These are phyloP conservation scores for Daldinia childiae DNA, from an alignment of 495 filamentous ascomycete species.

Conservation along the genomic window DNA sequence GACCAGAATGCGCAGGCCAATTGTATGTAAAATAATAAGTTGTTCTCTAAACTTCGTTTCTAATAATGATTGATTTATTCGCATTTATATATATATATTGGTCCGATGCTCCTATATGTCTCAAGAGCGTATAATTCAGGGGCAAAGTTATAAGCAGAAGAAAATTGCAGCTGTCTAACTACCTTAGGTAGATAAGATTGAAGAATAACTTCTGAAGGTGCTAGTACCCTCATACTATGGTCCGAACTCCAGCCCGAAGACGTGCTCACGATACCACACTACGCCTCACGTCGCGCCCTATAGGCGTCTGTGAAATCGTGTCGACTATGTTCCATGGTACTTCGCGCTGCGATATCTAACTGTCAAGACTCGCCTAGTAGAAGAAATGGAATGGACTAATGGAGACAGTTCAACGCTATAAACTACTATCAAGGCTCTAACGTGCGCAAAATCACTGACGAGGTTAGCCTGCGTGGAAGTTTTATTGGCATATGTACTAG, in stretches of 20 bases:
- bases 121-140: neutral
- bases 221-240: constrained; percentile 5
- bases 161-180: neutral
- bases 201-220: neutral
- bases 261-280: constrained; percentile 8
- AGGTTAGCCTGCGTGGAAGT: constrained; percentile 13
- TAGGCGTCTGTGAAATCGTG: constrained; percentile 22
- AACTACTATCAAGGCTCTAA: constrained; percentile 15
- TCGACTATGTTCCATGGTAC: constrained; percentile 12
- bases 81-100: neutral
- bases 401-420: constrained; percentile 26
- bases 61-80: neutral
- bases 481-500: constrained; percentile 12
- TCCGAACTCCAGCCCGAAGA: constrained; percentile 28
- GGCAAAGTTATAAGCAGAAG: neutral
- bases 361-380: constrained; percentile 6
- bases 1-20: neutral
- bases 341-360: constrained; percentile 24
- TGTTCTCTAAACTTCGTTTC: neutral
- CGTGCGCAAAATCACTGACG: constrained; percentile 21
- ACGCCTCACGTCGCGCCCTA: constrained; percentile 5
- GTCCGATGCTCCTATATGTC: neutral
- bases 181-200: neutral
- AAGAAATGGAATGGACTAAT: constrained; percentile 22
- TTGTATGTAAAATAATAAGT: neutral